A percentile compares a stretch with the other conserved stretches of the same genome.
These are phyloP conservation scores for Fusarium fujikuroi DNA, from an alignment of 2,329 filamentous ascomycete genomes.

Conservation along the genomic window DNA sequence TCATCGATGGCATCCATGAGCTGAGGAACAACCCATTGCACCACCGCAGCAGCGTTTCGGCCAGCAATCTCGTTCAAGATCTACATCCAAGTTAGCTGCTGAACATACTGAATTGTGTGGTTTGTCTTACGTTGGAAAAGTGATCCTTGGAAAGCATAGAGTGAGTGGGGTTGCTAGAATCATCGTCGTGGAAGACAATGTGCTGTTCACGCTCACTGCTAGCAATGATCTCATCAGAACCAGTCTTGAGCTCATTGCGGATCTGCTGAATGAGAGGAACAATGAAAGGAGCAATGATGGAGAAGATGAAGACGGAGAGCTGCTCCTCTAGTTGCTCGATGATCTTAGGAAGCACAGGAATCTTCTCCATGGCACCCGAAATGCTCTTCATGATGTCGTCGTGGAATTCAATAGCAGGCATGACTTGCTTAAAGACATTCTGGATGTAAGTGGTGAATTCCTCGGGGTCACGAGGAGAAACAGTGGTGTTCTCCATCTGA, in stretches of 20 bases:
- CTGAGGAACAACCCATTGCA: conserved; percentile 89
- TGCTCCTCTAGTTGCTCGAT: conserved; percentile 89
- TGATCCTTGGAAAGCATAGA: conserved; percentile 97
- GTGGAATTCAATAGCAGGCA: conserved; percentile 91
- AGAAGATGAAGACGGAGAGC: conserved; percentile 89
- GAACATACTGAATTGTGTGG: background rate
- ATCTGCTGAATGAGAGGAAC: conserved; percentile 88
- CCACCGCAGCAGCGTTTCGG: conserved; percentile 79
- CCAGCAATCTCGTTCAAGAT: conserved; percentile 90
- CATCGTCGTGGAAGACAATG: conserved; percentile 84
- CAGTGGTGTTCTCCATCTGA: conserved; percentile 77
- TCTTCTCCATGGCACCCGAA: conserved; percentile 80
- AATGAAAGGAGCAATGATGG: conserved; percentile 88
- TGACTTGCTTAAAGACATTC: conserved; percentile 80
- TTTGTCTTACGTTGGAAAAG: conserved; percentile 77
- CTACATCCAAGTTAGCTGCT: conserved; percentile 44
- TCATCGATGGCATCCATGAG: conserved; percentile 90
- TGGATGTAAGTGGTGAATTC: conserved; percentile 83
- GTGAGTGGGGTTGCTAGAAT: conserved; percentile 84
- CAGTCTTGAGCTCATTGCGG: conserved; percentile 86
- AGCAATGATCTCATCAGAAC: conserved; percentile 87
- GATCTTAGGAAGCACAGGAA: conserved; percentile 85
- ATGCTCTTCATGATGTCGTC: conserved; percentile 87
- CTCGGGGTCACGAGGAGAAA: conserved; percentile 84
- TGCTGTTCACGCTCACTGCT: conserved; percentile 86